Percentiles rank a stretch among this genome's conserved stretches.
These are phyloP conservation scores for Dioscorea cayenensis DNA, from an alignment of 116 monocot species.

Conservation along the genomic window DNA sequence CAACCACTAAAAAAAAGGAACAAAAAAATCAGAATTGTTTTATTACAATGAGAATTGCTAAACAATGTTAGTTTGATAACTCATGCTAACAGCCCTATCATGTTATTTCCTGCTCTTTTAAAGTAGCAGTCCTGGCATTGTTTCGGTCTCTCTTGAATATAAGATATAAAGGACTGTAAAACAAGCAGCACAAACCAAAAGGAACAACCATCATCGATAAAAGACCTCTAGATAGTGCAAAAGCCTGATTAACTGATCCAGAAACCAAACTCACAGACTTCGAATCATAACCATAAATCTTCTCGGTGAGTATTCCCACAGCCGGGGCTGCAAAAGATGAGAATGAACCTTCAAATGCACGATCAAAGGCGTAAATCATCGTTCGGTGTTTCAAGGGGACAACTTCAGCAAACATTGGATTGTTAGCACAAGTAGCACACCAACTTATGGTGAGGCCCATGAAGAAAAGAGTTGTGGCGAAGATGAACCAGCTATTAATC, in stretches of 20 bases:
- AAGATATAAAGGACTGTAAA: slow-evolving; percentile 68
- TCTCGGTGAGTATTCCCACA: slow-evolving; percentile 72
- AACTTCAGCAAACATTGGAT: slow-evolving; percentile 91
- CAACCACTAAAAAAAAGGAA: too few relatives aligned
- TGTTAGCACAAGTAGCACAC: slow-evolving; percentile 85
- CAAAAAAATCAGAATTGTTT: too few relatives aligned
- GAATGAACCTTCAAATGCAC: slow-evolving; percentile 83
- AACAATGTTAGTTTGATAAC: too few relatives aligned
- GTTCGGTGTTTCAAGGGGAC: slow-evolving; percentile 86
- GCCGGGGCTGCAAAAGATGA: slow-evolving; percentile 86
- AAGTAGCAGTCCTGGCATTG: slow-evolving; percentile 22
- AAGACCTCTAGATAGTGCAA: slow-evolving; percentile 81
- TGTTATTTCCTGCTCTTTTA: slow-evolving; percentile 41
- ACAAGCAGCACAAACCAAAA: slow-evolving; percentile 61
- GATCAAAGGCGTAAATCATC: slow-evolving; percentile 93
- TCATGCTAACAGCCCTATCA: background rate
- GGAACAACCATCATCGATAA: slow-evolving; percentile 66
- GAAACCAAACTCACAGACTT: slow-evolving; percentile 17
- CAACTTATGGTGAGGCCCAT: slow-evolving; percentile 95
- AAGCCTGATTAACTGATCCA: slow-evolving; percentile 51
- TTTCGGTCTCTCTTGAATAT: slow-evolving; percentile 56
- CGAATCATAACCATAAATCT: slow-evolving; percentile 71
- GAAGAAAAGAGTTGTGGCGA: slow-evolving; percentile 60
- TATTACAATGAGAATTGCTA: too few relatives aligned
- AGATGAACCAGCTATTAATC: slow-evolving; percentile 32